Percentiles rank a stretch among this genome's conserved stretches.
Evolutionary conservation across 2,329 filamentous ascomycete species (phyloP).

Genomic region (Aspergillus sp.): DNA sequence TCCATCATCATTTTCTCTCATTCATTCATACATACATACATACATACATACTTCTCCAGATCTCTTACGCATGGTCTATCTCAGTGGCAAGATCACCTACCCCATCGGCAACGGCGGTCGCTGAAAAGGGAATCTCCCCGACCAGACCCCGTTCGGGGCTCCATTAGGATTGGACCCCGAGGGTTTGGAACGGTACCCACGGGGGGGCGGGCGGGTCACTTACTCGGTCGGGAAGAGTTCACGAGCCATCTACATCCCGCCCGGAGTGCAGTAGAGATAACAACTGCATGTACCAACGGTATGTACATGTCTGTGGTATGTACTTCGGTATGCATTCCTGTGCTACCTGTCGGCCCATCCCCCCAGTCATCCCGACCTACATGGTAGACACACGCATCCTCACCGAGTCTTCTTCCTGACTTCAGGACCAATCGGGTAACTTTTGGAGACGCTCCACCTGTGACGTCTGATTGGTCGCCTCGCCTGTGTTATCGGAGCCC

Average conservation of each 20-base stretch:
- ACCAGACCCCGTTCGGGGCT: not conserved
- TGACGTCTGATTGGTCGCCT: no score
- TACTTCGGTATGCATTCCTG: no score
- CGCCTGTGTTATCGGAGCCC: no score
- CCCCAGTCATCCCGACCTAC: no score
- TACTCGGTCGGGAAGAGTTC: slow-evolving; percentile 18
- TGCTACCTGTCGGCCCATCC: no score
- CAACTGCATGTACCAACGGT: not conserved
- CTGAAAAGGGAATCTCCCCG: not conserved
- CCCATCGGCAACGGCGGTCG: not conserved
- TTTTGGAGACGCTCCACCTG: slow-evolving; percentile 1
- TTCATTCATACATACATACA: no score
- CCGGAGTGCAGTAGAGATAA: not conserved
- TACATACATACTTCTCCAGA: not conserved
- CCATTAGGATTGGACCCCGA: not conserved
- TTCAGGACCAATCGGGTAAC: not conserved
- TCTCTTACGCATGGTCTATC: not conserved
- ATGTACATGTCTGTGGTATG: not conserved
- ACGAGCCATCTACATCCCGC: slow-evolving; percentile 10
- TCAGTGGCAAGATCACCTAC: not conserved
- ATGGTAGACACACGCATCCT: no score
- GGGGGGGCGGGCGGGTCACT: not conserved
- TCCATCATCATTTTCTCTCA: no score
- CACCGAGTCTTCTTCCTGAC: not conserved
- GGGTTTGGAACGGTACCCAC: not conserved